Base-by-base conservation (phyloP, 495 filamentous ascomycete species). In the Daldinia childiae region DNA sequence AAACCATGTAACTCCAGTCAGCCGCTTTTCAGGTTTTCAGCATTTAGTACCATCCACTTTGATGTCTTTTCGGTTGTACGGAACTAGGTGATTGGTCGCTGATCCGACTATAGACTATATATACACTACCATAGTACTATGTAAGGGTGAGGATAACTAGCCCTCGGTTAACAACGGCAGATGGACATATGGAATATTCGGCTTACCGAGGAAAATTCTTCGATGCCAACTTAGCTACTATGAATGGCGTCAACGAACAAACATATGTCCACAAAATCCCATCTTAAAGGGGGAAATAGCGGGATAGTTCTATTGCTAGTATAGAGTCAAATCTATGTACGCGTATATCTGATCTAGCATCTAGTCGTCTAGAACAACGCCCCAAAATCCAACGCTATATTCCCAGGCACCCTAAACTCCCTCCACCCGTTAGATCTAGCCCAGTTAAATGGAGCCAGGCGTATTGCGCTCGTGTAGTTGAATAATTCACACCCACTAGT, bases 381-480 rank as follows among this genome's bases (percentile, higher is more conserved):
- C 0, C 1, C 24, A 48, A 48, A 48, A 1, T 48, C 19, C 19
- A 48, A 48, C 19, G 43, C 9, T 48, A 45, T 48, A 9, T 48
- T 48, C 17, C n/a, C 43, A 8, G 8, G 21, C 17, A 11, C 17
- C 4, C 7, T 17, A 4, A 9, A 9, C 43, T 48, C 43, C 43
- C 14, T 2, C 19, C 9, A 48, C 9, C 43, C 3, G 19, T 21
- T 21, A 48, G 34, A 30, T 58, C 62, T 12, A 57, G 71, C 51
- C 66, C 67, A 68, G 71, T 76, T 74, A 74, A 48, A 74, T 61
- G 67, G 36, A 34, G 43, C 58, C 55, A 34, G 11, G 11, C 2
- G 55, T 39, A 27, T 41, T 19, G 12, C 34, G 55, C 34, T 34
- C 56, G 66, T 52, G 60, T 66, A 71, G 69, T 75, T 75, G 69